Percentiles rank a stretch among this genome's conserved stretches.
Evolutionary conservation across 2,329 filamentous ascomycete species (phyloP).

Genomic region (Fusarium agapanthi): DNA sequence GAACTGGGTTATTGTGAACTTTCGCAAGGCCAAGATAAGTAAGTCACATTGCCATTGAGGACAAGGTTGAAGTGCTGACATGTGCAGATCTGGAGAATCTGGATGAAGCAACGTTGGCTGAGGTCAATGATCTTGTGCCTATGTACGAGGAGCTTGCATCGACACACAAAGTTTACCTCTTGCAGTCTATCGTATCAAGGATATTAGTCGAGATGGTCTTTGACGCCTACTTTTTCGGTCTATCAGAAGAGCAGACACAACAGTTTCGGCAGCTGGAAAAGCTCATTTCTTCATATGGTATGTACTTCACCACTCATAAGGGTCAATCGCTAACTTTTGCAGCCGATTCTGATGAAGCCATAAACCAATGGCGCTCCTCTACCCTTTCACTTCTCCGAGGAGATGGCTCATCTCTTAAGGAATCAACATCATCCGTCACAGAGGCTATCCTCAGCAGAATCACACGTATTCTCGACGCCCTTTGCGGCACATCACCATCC

Average conservation of each 20-base stretch:
- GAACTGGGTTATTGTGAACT: constrained; percentile 78
- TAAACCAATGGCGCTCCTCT: constrained; percentile 74
- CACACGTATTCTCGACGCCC: constrained; percentile 59
- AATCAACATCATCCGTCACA: constrained; percentile 54
- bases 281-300: constrained; percentile 40
- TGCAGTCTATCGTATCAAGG: constrained; percentile 69
- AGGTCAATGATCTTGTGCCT: constrained; percentile 61
- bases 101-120: constrained; percentile 52
- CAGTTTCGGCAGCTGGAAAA: constrained; percentile 61
- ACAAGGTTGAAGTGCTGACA: neutral
- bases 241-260: constrained; percentile 62
- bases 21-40: constrained; percentile 69
- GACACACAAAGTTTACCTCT: constrained; percentile 66
- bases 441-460: constrained; percentile 56
- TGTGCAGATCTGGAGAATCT: constrained; percentile 55
- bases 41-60: constrained; percentile 26
- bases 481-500: constrained; percentile 54
- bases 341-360: constrained; percentile 58
- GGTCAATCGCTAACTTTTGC: neutral
- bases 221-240: constrained; percentile 69
- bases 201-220: constrained; percentile 71
- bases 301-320: neutral
- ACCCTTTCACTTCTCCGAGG: constrained; percentile 68
- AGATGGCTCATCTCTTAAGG: constrained; percentile 57
- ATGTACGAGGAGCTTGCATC: constrained; percentile 64